Conservation (phyloP, 495 filamentous ascomycete species). For the Lophiostoma macrostomum region DNA sequence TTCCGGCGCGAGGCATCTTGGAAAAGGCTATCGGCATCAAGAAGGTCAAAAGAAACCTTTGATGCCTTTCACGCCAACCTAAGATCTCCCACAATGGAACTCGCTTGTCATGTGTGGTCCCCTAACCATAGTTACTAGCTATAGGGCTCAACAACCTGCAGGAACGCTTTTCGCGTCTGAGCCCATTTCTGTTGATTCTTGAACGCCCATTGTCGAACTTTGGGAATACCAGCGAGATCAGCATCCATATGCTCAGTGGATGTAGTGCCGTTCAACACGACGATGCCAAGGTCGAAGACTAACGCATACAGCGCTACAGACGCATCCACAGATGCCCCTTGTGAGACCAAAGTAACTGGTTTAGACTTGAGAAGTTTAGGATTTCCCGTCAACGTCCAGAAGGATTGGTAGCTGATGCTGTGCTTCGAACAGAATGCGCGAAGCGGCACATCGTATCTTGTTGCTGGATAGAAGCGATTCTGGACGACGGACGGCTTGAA, state of each 20-base stretch:
- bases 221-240: slow-evolving; percentile 57
- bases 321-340: slow-evolving; percentile 45
- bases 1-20: no score
- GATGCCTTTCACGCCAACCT: no score
- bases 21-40: no score
- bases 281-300: slow-evolving; percentile 57
- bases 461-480: slow-evolving; percentile 66
- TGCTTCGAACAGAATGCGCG: slow-evolving; percentile 60
- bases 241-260: slow-evolving; percentile 60
- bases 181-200: slow-evolving; percentile 14
- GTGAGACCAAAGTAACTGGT: slow-evolving; percentile 53
- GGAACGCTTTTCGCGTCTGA: neutral
- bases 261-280: slow-evolving; percentile 69
- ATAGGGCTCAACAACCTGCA: neutral
- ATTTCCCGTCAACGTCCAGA: slow-evolving; percentile 79
- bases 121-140: neutral
- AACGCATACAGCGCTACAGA: slow-evolving; percentile 66
- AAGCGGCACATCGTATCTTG: slow-evolving; percentile 58
- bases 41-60: no score
- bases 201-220: slow-evolving; percentile 44
- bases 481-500: slow-evolving; percentile 66
- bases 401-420: slow-evolving; percentile 66
- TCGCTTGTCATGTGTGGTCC: neutral
- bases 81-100: no score
- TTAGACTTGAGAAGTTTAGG: slow-evolving; percentile 52